Evolutionary conservation across 345 rosid genomes (phyloP).

Genomic region (Abelmoschus esculentus): DNA sequence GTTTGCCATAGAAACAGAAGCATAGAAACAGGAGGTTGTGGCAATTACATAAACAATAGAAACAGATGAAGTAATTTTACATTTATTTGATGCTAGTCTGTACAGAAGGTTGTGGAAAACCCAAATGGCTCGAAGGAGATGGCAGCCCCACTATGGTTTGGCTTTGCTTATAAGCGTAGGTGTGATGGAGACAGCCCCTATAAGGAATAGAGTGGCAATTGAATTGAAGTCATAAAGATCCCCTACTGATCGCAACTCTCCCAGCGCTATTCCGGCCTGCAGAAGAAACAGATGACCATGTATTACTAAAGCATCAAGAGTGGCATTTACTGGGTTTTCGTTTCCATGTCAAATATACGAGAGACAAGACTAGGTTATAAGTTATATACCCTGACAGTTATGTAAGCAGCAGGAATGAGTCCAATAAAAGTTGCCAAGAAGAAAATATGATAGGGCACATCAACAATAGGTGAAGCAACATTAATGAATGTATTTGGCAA

Average conservation of each 20-base stretch:
- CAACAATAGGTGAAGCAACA: slow-evolving; percentile 86
- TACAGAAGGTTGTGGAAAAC: slow-evolving; percentile 16
- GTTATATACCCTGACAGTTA: slow-evolving; percentile 74
- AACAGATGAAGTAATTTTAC: slow-evolving; percentile 11
- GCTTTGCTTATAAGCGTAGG: slow-evolving; percentile 66
- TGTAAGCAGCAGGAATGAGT: slow-evolving; percentile 83
- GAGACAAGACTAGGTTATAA: neutral
- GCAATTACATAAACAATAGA: neutral
- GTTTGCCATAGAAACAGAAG: too few relatives aligned
- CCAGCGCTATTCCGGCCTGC: slow-evolving; percentile 90
- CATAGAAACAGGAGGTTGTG: too few relatives aligned
- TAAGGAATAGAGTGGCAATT: slow-evolving; percentile 68
- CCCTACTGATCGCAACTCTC: slow-evolving; percentile 66
- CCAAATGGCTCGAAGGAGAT: slow-evolving; percentile 1
- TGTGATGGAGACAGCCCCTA: slow-evolving; percentile 63
- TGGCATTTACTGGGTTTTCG: neutral
- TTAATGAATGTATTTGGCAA: slow-evolving; percentile 88
- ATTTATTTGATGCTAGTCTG: slow-evolving; percentile 23
- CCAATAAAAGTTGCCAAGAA: slow-evolving; percentile 73
- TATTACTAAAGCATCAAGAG: neutral
- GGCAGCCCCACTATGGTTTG: slow-evolving; percentile 20
- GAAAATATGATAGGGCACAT: slow-evolving; percentile 87
- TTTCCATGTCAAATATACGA: neutral
- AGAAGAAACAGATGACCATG: slow-evolving; percentile 7
- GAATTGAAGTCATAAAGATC: slow-evolving; percentile 90